Evolutionary conservation across 1,284 basidiomycete species (phyloP), one percentile per base, ranked within the genome.

Genomic region (Serendipita sp.): DNA sequence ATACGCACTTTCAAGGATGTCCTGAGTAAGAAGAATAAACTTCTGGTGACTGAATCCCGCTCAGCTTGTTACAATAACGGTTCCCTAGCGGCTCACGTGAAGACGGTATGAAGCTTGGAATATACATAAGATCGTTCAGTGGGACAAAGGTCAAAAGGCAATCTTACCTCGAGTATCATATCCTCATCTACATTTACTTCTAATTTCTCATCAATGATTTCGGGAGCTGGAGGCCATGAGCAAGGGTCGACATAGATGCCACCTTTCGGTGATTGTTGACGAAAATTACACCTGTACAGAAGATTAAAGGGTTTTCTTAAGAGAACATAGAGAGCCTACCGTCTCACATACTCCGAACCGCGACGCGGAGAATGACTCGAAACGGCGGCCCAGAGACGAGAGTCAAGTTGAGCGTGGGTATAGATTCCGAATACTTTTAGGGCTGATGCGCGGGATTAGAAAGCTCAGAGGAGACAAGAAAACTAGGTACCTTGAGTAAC

Each of bases 11-110:
- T 80, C 79, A 38, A 84, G 70, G 26, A 85, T 71, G 0, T 78
- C 79, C 80, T 82, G 79, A 1, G 85, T 87, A 58, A 86, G 79
- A 0, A 75, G 75, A 1, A 83, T 74, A 64, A 82, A 87, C 73
- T 87, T 87, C 62, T 84, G 82, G 22, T 87, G 70, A 5, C 84
- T 85, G 62, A 15, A 61, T 49, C 34, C 22, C 29, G 60, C 62
- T 50, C 44, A 68, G 63, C 63, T 62, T 30, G 3, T 32, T 53
- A 58, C 15, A 13, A 6, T 5, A 58, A 5, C 30, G 53, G 30
- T 22, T 22, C 30, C 6, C 3, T 38, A 17, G 2, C 32, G 34
- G 70, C 80, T 50, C 73, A 84, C 83, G 82, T 79, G 29, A 83
- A 74, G 26, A 82, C 71, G 1, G 79, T 74, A 67, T 83, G 81